Evolutionary conservation across 306 rosid genomes (phyloP).

Genomic region (Glycyrrhiza uralensis): DNA sequence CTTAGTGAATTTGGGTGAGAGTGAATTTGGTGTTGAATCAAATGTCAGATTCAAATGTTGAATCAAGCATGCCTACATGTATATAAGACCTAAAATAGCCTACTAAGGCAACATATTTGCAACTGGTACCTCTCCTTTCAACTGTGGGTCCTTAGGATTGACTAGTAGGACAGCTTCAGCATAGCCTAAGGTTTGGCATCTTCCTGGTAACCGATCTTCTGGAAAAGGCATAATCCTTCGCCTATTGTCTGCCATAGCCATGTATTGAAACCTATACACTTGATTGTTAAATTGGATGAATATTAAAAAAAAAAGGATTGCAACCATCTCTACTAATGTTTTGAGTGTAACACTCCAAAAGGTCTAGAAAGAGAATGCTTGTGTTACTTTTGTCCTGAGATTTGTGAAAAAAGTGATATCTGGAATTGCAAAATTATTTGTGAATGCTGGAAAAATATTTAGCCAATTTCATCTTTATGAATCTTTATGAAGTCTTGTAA

Average conservation of each 20-base stretch:
- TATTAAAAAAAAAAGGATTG: conserved; percentile 21
- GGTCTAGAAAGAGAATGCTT: neutral
- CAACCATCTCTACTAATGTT: conserved; percentile 39
- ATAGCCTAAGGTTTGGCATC: conserved; percentile 58
- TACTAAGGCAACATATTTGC: neutral
- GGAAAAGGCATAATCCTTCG: conserved; percentile 83
- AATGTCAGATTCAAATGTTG: conserved; percentile 1
- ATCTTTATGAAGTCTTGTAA: neutral
- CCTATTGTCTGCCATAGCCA: conserved; percentile 86
- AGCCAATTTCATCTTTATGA: neutral
- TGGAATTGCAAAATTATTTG: neutral
- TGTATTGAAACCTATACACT: conserved; percentile 72
- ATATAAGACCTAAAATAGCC: neutral
- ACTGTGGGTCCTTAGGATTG: conserved; percentile 61
- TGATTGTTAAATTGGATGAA: conserved; percentile 36
- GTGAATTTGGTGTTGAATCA: conserved; percentile 1
- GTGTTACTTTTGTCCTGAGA: neutral
- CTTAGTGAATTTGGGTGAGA: neutral
- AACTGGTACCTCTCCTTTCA: conserved; percentile 64
- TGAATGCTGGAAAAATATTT: neutral
- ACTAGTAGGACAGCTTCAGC: conserved; percentile 75
- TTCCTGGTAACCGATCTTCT: conserved; percentile 63
- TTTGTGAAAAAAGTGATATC: conserved; percentile 4
- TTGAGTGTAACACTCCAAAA: conserved; percentile 14
- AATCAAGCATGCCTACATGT: neutral